phyloP scores from a whole-genome alignment of 345 rosid genomes.

The Barbarea vulgaris region DNA sequence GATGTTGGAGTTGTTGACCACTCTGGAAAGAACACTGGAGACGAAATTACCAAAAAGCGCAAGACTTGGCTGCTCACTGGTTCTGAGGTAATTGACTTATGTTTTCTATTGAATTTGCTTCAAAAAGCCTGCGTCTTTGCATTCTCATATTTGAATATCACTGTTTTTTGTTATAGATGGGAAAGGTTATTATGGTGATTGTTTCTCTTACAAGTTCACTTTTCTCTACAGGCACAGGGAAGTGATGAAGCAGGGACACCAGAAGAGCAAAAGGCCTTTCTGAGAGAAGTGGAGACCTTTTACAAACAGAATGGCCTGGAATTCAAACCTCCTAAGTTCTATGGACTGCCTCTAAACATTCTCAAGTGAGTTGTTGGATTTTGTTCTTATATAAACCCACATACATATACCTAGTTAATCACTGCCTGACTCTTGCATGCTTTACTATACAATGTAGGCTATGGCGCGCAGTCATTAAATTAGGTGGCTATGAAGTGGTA shows the following conservation, averaged over 20 bases:
- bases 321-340: conserved; percentile 78
- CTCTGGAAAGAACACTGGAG: conserved; percentile 40
- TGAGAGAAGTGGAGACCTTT: conserved; percentile 73
- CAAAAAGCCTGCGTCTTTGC: background rate
- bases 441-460: conserved; percentile 54
- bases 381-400: conserved; percentile 2
- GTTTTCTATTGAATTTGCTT: background rate
- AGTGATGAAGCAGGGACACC: conserved; percentile 65
- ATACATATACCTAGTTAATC: conserved; percentile 5
- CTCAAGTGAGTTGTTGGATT: conserved; percentile 61
- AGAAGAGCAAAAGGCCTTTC: conserved; percentile 65
- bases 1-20: conserved; percentile 27
- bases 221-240: conserved; percentile 54
- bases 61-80: conserved; percentile 61
- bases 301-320: conserved; percentile 59
- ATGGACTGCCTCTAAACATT: conserved; percentile 70
- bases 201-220: conserved; percentile 4
- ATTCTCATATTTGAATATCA: background rate
- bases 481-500: conserved; percentile 96
- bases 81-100: conserved; percentile 51
- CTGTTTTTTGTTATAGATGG: background rate
- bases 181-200: background rate
- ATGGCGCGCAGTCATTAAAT: conserved; percentile 73
- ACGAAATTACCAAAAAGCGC: conserved; percentile 43
- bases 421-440: conserved; percentile 24